Percentiles rank a stretch among this genome's conserved stretches.
phyloP scores from a whole-genome alignment of 257 asterid species.

The Fraxinus pennsylvanica region DNA sequence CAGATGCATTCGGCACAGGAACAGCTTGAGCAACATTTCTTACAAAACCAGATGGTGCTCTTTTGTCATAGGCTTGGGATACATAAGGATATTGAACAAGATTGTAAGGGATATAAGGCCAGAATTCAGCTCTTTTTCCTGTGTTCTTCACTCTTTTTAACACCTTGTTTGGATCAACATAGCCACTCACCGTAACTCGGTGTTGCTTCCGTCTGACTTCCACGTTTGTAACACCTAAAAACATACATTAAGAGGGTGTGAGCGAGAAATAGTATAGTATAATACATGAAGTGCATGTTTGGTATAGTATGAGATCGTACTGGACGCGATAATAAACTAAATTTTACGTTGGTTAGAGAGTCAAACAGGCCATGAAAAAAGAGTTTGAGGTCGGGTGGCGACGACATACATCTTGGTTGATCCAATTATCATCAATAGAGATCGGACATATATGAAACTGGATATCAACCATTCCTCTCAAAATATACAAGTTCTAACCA shows the following conservation, averaged over 20 bases:
- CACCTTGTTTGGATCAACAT: constrained; percentile 65
- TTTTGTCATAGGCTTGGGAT: constrained; percentile 67
- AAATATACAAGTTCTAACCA: background rate
- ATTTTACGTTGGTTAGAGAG: background rate
- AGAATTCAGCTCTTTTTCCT: constrained; percentile 80
- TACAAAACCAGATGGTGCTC: constrained; percentile 81
- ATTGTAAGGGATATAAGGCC: constrained; percentile 85
- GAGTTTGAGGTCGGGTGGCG: background rate
- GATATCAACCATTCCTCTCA: background rate
- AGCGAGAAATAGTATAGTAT: background rate
- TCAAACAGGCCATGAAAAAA: background rate
- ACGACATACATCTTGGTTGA: too few relatives aligned
- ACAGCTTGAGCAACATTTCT: constrained; percentile 49
- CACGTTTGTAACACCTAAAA: constrained; percentile 63
- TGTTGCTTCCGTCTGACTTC: constrained; percentile 71
- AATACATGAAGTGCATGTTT: background rate
- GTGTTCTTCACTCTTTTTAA: constrained; percentile 67
- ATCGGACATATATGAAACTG: too few relatives aligned
- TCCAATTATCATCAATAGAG: too few relatives aligned
- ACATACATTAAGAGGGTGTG: background rate
- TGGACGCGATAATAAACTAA: background rate
- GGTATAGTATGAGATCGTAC: background rate
- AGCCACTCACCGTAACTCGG: constrained; percentile 70
- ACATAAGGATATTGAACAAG: constrained; percentile 65
- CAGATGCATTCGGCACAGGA: constrained; percentile 51